A percentile compares a stretch with the other conserved stretches of the same genome.
Conservation (phyloP, 1,139 yeast genomes). For the Candida sp. region DNA sequence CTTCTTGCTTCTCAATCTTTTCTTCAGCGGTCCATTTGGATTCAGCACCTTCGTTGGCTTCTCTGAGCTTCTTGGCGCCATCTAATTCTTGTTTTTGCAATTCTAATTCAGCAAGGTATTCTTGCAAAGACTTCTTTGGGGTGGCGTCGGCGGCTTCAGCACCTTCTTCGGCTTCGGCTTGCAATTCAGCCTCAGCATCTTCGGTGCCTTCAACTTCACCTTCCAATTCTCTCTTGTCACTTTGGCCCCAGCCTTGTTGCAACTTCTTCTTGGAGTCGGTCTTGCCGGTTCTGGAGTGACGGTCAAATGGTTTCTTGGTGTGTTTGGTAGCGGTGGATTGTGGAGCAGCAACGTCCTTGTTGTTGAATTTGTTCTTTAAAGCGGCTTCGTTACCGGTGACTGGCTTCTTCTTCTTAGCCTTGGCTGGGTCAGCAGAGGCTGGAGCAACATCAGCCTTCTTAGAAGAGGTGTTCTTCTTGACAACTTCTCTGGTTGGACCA, state of each 20-base stretch:
- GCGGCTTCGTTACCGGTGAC: constrained; percentile 92
- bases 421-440: constrained; percentile 79
- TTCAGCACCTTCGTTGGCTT: constrained; percentile 65
- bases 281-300: constrained; percentile 85
- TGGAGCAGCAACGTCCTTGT: constrained; percentile 71
- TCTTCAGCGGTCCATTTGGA: constrained; percentile 68
- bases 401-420: constrained; percentile 76
- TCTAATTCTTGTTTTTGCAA: constrained; percentile 51
- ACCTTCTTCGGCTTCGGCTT: constrained; percentile 40
- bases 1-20: constrained; percentile 60
- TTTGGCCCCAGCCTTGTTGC: constrained; percentile 85
- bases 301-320: constrained; percentile 72
- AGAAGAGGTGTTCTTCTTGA: constrained; percentile 83
- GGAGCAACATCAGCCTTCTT: constrained; percentile 91
- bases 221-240: constrained; percentile 61
- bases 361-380: constrained; percentile 73
- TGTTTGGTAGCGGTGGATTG: constrained; percentile 55
- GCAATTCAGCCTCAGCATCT: constrained; percentile 58
- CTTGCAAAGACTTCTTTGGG: constrained; percentile 68
- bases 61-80: constrained; percentile 46
- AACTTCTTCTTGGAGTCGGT: constrained; percentile 85
- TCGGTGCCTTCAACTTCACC: constrained; percentile 68
- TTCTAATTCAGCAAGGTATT: constrained; percentile 70
- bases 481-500: constrained; percentile 71
- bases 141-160: constrained; percentile 43